A percentile compares a stretch with the other conserved stretches of the same genome.
These are phyloP conservation scores for Auriscalpium vulgare DNA, from an alignment of 768 basidiomycete species.

Conservation along the genomic window DNA sequence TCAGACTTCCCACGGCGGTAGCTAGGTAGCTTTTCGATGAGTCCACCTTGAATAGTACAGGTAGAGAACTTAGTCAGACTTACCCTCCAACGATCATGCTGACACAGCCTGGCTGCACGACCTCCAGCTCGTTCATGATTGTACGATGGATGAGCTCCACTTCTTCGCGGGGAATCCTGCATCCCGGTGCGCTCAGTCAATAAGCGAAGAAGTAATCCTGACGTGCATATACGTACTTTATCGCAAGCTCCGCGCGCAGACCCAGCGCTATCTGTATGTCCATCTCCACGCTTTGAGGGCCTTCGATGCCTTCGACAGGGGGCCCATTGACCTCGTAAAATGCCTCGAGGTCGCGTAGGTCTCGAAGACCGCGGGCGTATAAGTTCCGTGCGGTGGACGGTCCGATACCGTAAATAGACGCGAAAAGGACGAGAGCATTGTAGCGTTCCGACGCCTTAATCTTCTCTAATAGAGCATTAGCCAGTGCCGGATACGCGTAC, in stretches of 20 bases:
- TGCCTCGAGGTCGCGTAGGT: conserved; percentile 57
- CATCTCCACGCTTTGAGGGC: conserved; percentile 14
- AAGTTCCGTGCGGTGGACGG: conserved; percentile 58
- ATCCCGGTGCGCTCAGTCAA: background rate
- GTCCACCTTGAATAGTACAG: background rate
- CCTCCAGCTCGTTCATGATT: conserved; percentile 59
- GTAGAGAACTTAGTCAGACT: background rate
- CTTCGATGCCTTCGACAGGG: conserved; percentile 9
- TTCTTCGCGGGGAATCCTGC: conserved; percentile 65
- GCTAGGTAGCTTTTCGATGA: conserved; percentile 28
- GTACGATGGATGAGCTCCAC: conserved; percentile 68
- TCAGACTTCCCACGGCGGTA: conserved; percentile 77
- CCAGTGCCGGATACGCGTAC: background rate
- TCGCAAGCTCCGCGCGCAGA: conserved; percentile 48
- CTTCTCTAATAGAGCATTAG: conserved; percentile 34
- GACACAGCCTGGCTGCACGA: conserved; percentile 56
- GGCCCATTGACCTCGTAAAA: conserved; percentile 45
- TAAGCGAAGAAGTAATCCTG: background rate
- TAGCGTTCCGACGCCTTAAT: conserved; percentile 41
- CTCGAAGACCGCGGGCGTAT: conserved; percentile 58
- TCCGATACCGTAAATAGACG: conserved; percentile 67
- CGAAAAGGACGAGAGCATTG: conserved; percentile 47
- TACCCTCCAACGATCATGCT: conserved; percentile 81
- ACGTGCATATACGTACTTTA: conserved; percentile 27
- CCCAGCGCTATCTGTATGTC: conserved; percentile 50